These are phyloP conservation scores for Simplicillium sp. DNA, from an alignment of 2,329 filamentous ascomycete species.

Conservation along the genomic window DNA sequence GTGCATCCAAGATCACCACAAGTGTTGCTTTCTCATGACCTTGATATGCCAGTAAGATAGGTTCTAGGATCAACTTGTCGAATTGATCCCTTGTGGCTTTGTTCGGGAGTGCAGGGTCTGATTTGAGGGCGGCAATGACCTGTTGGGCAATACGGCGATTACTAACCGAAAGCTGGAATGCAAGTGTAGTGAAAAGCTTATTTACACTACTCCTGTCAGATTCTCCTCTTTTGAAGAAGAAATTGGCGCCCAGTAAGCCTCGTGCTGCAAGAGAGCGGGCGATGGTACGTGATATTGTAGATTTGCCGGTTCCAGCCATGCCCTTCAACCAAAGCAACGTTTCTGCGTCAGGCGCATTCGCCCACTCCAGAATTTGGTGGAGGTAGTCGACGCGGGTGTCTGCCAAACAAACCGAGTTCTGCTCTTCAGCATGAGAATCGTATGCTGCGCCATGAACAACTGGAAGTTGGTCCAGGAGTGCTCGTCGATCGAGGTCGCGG, in stretches of 20 bases:
- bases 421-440: constrained; percentile 16
- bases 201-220: constrained; percentile 21
- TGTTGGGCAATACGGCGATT: constrained; percentile 11
- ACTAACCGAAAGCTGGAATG: constrained; percentile 16
- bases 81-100: constrained; percentile 1
- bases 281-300: constrained; percentile 21
- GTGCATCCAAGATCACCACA: constrained; percentile 3
- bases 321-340: constrained; percentile 22
- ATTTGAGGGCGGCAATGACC: not conserved
- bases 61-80: not conserved
- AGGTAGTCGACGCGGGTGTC: constrained; percentile 17
- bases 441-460: constrained; percentile 11
- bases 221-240: constrained; percentile 19
- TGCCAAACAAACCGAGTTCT: constrained; percentile 15
- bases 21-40: not conserved
- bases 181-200: constrained; percentile 28
- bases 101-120: not conserved
- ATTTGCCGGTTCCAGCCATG: constrained; percentile 24
- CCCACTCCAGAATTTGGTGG: constrained; percentile 15
- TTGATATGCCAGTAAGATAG: no score
- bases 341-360: constrained; percentile 8
- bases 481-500: no score
- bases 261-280: constrained; percentile 6
- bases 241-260: constrained; percentile 11
- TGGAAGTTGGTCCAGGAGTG: no score